Percentiles rank a stretch among this genome's conserved stretches.
phyloP scores from a whole-genome alignment of 1,139 yeast genomes.

The Nakaseomyces glabratus region DNA sequence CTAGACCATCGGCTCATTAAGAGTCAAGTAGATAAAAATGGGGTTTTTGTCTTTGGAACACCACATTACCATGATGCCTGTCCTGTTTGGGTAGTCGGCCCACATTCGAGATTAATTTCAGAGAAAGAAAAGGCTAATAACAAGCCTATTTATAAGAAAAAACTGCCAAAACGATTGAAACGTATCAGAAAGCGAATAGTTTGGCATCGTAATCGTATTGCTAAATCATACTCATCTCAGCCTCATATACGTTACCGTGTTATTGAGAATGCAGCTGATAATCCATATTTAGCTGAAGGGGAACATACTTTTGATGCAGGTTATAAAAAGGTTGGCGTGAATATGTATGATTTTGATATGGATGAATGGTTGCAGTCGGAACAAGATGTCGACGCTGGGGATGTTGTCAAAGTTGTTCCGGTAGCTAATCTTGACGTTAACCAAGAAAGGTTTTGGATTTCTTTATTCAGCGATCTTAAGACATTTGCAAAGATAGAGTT shows the following conservation, averaged over 20 bases:
- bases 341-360: neutral
- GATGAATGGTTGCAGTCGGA: conserved; percentile 1
- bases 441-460: too few relatives aligned
- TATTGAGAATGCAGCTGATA: too few relatives aligned
- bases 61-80: neutral
- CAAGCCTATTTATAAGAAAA: conserved; percentile 4
- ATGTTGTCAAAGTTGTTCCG: neutral
- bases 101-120: neutral
- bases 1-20: too few relatives aligned
- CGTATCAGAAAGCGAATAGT: neutral
- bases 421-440: neutral
- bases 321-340: neutral
- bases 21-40: too few relatives aligned
- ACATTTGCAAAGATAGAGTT: too few relatives aligned
- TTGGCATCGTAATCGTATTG: too few relatives aligned
- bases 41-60: too few relatives aligned
- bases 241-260: too few relatives aligned
- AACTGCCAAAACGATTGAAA: neutral
- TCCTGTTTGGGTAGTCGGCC: conserved; percentile 5
- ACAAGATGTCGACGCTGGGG: conserved; percentile 1
- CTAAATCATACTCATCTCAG: too few relatives aligned
- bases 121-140: neutral
- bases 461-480: too few relatives aligned
- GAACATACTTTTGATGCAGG: neutral
- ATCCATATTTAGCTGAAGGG: neutral